Evolutionary conservation across 1,284 basidiomycete species (phyloP), one percentile per base, ranked within the genome.

Genomic region (Ustilago hordei): DNA sequence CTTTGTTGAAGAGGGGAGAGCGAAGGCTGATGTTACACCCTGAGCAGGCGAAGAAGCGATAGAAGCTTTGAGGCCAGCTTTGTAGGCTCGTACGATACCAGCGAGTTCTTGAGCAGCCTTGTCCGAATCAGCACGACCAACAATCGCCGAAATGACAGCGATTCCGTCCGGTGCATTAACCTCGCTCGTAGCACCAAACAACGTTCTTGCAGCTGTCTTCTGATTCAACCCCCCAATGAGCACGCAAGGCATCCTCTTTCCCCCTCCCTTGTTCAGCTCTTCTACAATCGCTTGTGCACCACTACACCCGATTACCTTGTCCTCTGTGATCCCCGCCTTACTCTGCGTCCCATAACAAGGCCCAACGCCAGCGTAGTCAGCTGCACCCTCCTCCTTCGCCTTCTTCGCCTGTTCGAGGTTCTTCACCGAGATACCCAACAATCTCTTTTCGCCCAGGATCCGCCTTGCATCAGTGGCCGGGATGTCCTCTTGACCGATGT

Each of bases 401-500:
- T 36, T 36, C 28, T 43, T 48, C 7, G 83, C 83, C 56, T 85
- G 77, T n/a, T 72, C 79, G 9, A 72, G 34, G 11, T 90, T 92
- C 78, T 92, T 91, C 80, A 93, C 93, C 19, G 92, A 93, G 17
- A 95, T 89, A 1, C 95, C 95, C 48, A 98, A 90, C 73, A 97
- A 89, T 0, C 91, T 88, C 19, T 90, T 89, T 0, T 89, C 83
- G 0, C 93, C 93, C 0, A 98, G 88, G 28, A 81, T 64, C 12
- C 62, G 36, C 15, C 84, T 91, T 0, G 93, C 95, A 34, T 91
- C 83, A 2, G 88, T 77, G 1, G 94, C 88, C 2, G 93, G 91
- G 89, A 95, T 93, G 85, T 98, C 95, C 0, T 91, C 90, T 87
- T 98, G 95, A 4, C 95, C 95, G 57, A 98, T 88, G 83, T 98